Percentiles rank a stretch among this genome's conserved stretches.
These are phyloP conservation scores for Boletus rufocinnamomeus DNA, from an alignment of 768 basidiomycete species.

Conservation along the genomic window DNA sequence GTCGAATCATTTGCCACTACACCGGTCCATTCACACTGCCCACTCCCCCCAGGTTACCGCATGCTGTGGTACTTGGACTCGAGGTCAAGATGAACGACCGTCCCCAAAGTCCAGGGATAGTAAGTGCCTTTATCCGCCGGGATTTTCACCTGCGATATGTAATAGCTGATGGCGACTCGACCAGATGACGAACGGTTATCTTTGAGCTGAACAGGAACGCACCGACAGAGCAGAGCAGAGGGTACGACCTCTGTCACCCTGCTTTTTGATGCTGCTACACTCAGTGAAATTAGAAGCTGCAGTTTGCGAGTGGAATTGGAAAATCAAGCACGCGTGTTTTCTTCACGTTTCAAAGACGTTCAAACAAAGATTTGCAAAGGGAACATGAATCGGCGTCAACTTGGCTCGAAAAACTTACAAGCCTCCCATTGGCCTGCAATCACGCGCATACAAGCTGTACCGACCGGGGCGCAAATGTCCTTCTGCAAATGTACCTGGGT, in stretches of 20 bases:
- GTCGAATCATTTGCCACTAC: background rate
- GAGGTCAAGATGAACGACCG: background rate
- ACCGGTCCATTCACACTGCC: background rate
- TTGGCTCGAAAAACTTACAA: background rate
- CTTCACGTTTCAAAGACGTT: background rate
- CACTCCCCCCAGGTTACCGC: background rate
- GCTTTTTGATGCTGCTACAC: background rate
- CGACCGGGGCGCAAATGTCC: background rate
- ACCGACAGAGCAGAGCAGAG: background rate
- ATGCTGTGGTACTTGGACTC: background rate
- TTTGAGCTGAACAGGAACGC: background rate
- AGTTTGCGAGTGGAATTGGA: background rate
- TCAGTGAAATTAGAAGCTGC: background rate
- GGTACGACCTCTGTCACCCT: background rate
- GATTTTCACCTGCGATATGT: slow-evolving; percentile 2
- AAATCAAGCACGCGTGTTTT: background rate
- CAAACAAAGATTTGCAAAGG: background rate
- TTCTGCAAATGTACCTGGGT: background rate
- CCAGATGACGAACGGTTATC: background rate
- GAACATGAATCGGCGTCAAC: background rate
- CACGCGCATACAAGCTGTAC: background rate
- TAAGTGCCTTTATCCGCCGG: slow-evolving; percentile 8
- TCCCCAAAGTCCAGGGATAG: slow-evolving; percentile 3
- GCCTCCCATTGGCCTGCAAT: too few relatives aligned
- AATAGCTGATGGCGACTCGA: slow-evolving; percentile 2